phyloP scores from a whole-genome alignment of 345 rosid genomes.

The Brassica incana region DNA sequence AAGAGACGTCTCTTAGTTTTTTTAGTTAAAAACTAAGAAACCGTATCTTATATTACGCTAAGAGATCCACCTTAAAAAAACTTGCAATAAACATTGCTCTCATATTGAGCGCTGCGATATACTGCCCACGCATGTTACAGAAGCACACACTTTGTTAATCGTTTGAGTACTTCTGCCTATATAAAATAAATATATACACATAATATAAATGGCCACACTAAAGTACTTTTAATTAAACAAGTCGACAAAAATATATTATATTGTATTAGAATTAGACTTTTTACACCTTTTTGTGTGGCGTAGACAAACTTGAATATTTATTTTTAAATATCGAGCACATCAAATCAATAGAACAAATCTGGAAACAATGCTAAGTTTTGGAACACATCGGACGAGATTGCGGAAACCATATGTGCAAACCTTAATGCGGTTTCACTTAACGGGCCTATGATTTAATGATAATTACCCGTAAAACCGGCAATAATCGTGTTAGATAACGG shows the following conservation, averaged over 20 bases:
- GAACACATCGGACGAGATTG: background rate
- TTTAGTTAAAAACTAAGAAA: too few species aligned
- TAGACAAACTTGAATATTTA: constrained; percentile 20
- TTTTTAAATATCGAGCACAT: constrained; percentile 22
- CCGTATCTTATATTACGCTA: too few species aligned
- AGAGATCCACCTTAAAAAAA: too few species aligned
- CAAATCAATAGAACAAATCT: constrained; percentile 16
- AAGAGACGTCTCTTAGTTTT: too few species aligned
- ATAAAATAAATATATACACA: background rate
- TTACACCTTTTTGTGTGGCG: constrained; percentile 2
- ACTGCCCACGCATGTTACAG: constrained; percentile 21
- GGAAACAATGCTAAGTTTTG: background rate
- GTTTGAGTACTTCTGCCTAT: constrained; percentile 27
- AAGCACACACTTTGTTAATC: constrained; percentile 30
- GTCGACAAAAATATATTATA: background rate
- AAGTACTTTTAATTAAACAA: background rate
- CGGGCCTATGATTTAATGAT: background rate
- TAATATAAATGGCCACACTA: background rate
- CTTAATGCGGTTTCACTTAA: background rate
- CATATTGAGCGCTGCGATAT: constrained; percentile 15
- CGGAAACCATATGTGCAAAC: background rate
- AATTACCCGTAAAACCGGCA: constrained; percentile 16
- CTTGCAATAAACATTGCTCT: background rate
- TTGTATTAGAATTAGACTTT: background rate
- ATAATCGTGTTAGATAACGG: constrained; percentile 19